These are phyloP conservation scores for Curvularia eragrostidis DNA, from an alignment of 2,329 filamentous ascomycete species.

Conservation along the genomic window DNA sequence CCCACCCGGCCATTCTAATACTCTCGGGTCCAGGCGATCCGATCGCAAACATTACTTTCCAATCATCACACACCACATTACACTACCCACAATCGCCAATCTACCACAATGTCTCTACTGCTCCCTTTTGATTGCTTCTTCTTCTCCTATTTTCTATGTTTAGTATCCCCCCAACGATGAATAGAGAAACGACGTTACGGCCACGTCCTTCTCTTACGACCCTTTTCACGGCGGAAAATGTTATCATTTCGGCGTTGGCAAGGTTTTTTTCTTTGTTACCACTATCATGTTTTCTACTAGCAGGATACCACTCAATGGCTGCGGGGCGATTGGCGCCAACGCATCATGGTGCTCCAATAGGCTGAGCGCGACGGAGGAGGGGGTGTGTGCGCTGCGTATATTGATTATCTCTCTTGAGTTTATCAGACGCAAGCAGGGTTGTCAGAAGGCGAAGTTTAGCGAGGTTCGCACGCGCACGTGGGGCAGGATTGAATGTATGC, in stretches of 20 bases:
- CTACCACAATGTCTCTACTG: slow-evolving; percentile 14
- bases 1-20: slow-evolving; percentile 28
- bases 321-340: not conserved
- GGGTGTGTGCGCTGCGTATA: not conserved
- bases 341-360: not conserved
- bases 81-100: slow-evolving; percentile 15
- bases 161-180: slow-evolving; percentile 16
- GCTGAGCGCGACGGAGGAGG: not conserved
- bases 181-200: slow-evolving; percentile 18
- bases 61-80: slow-evolving; percentile 24
- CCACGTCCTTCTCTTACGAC: slow-evolving; percentile 19
- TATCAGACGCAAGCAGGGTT: not conserved
- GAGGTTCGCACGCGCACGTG: not conserved
- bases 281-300: not conserved
- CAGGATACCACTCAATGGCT: not conserved
- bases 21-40: slow-evolving; percentile 47
- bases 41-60: slow-evolving; percentile 32
- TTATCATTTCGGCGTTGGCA: slow-evolving; percentile 13
- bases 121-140: slow-evolving; percentile 1
- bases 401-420: not conserved
- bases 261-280: not conserved
- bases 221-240: slow-evolving; percentile 15
- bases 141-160: slow-evolving; percentile 40
- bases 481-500: slow-evolving; percentile 2
- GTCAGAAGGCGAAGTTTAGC: not conserved